Conservation (phyloP, 1,284 basidiomycete genomes). For the Lignosus rhinocerotis region DNA sequence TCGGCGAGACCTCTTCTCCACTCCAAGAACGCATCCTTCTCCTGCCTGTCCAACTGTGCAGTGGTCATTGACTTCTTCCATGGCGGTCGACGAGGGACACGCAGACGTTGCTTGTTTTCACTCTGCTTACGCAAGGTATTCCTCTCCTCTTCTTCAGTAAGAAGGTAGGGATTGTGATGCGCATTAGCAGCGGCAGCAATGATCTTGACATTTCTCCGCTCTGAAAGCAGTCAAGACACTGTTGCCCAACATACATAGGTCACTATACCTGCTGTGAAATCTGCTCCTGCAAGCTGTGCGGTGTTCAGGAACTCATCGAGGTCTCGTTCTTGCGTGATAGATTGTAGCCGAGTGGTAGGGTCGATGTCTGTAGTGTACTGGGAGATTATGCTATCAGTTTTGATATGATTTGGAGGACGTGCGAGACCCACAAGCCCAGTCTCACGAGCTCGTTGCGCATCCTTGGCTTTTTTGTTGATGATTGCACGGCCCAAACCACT, state of each 20-base stretch:
- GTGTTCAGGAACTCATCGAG: slow-evolving; percentile 96
- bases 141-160: slow-evolving; percentile 83
- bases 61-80: slow-evolving; percentile 84
- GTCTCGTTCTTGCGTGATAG: slow-evolving; percentile 95
- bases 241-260: slow-evolving; percentile 24
- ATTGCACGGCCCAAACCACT: slow-evolving; percentile 89
- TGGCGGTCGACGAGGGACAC: slow-evolving; percentile 82
- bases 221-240: slow-evolving; percentile 42
- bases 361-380: slow-evolving; percentile 84
- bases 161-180: slow-evolving; percentile 85
- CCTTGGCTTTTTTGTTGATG: slow-evolving; percentile 85
- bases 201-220: slow-evolving; percentile 91
- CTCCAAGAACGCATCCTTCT: slow-evolving; percentile 86
- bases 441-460: slow-evolving; percentile 71
- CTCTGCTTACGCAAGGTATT: slow-evolving; percentile 72
- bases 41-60: slow-evolving; percentile 80
- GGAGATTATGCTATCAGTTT: neutral
- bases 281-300: slow-evolving; percentile 90
- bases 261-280: slow-evolving; percentile 89
- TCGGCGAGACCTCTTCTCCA: slow-evolving; percentile 91
- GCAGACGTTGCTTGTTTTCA: slow-evolving; percentile 71
- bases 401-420: neutral
- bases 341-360: slow-evolving; percentile 72
- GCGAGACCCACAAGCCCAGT: slow-evolving; percentile 68
- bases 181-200: slow-evolving; percentile 66